Conservation (phyloP, 1,284 basidiomycete species). For the Ceratobasidium theobromae region DNA sequence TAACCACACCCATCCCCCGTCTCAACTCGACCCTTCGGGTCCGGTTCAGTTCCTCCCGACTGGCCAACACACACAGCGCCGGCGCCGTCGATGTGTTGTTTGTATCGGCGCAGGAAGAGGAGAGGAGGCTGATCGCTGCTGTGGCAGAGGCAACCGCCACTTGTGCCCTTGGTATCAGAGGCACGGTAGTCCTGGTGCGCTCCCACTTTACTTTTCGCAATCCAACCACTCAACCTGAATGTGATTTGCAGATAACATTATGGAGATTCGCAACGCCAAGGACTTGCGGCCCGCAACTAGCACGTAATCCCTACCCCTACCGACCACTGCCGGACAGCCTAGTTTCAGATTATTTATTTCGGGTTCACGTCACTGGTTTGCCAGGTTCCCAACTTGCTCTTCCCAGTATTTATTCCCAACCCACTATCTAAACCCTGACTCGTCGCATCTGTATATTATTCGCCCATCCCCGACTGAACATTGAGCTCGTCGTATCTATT, state of each 20-base stretch:
- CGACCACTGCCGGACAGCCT: not conserved
- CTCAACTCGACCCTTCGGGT: constrained; percentile 9
- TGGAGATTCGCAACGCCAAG: constrained; percentile 30
- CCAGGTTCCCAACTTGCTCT: not conserved
- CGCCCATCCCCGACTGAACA: not conserved
- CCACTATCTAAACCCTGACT: too few species aligned
- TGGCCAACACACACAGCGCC: constrained; percentile 17
- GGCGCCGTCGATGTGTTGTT: constrained; percentile 16
- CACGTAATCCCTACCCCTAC: not conserved
- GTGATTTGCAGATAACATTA: constrained; percentile 17
- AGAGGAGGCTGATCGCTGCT: constrained; percentile 20
- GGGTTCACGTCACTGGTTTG: not conserved
- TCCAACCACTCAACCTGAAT: not conserved
- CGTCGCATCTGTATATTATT: too few species aligned
- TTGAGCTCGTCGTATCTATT: not conserved
- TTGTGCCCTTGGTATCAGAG: constrained; percentile 23
- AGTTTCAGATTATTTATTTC: not conserved
- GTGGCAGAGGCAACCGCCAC: constrained; percentile 22
- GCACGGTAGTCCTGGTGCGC: constrained; percentile 26
- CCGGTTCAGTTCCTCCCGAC: constrained; percentile 22
- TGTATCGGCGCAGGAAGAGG: constrained; percentile 22
- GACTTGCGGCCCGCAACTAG: constrained; percentile 1
- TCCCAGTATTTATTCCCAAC: not conserved
- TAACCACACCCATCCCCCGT: not conserved
- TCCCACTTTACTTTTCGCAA: not conserved